Percentiles rank a stretch among this genome's conserved stretches.
These are phyloP conservation scores for Calycina marina DNA, from an alignment of 2,329 filamentous ascomycete species.

Conservation along the genomic window DNA sequence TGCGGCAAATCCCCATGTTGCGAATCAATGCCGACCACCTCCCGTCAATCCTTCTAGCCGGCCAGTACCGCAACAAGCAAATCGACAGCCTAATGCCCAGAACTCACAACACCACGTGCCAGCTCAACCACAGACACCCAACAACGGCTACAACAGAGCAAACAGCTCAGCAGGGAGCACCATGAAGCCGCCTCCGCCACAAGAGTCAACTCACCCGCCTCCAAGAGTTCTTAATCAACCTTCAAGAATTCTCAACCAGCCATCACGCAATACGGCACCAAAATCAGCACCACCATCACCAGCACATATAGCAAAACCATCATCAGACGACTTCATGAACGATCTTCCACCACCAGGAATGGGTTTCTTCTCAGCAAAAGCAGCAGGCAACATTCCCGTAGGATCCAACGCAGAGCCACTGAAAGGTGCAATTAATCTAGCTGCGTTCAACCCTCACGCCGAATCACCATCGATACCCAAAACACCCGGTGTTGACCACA, in stretches of 20 bases:
- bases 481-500: slow-evolving; percentile 77
- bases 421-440: slow-evolving; percentile 30
- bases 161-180: slow-evolving; percentile 10
- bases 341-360: slow-evolving; percentile 13
- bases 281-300: slow-evolving; percentile 17
- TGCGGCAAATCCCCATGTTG: slow-evolving; percentile 4
- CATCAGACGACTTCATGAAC: slow-evolving; percentile 6
- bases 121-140: slow-evolving; percentile 20
- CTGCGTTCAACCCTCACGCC: slow-evolving; percentile 56
- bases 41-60: too few species aligned
- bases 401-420: slow-evolving; percentile 9
- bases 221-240: neutral
- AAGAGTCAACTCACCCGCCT: neutral
- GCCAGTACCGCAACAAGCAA: slow-evolving; percentile 18
- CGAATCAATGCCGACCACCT: slow-evolving; percentile 20
- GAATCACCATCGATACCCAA: slow-evolving; percentile 79
- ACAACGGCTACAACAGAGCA: slow-evolving; percentile 16
- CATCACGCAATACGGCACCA: slow-evolving; percentile 10
- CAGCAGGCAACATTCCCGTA: slow-evolving; percentile 41
- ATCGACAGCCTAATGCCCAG: slow-evolving; percentile 13
- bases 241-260: slow-evolving; percentile 13
- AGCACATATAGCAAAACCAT: slow-evolving; percentile 6
- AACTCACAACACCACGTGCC: slow-evolving; percentile 5
- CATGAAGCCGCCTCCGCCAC: slow-evolving; percentile 8
- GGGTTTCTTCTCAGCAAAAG: slow-evolving; percentile 58